phyloP scores from a whole-genome alignment of 805 yeast genomes.

The Lachancea cidri region DNA sequence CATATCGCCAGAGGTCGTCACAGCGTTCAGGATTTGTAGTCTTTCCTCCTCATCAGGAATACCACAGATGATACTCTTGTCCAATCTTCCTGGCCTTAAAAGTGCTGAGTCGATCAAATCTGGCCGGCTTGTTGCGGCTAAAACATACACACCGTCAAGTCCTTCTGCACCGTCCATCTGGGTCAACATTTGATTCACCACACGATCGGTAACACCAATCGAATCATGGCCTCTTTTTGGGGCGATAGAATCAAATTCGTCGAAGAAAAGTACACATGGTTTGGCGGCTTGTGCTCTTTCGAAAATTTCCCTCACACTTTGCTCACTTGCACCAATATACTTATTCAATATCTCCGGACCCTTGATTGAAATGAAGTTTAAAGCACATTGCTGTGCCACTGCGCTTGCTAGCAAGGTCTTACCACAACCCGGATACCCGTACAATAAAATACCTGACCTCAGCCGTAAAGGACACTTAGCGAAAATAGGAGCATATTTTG shows the following conservation, averaged over 20 bases:
- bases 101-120: constrained; percentile 93
- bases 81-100: constrained; percentile 92
- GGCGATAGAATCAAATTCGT: constrained; percentile 94
- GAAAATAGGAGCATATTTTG: constrained; percentile 93
- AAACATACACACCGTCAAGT: constrained; percentile 89
- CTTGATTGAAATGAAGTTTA: constrained; percentile 87
- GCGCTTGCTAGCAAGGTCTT: constrained; percentile 91
- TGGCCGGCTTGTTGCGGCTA: constrained; percentile 95
- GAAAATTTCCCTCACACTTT: constrained; percentile 85
- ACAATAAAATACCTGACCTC: constrained; percentile 82
- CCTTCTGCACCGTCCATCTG: constrained; percentile 99
- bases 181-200: constrained; percentile 92
- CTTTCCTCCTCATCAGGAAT: constrained; percentile 73
- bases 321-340: constrained; percentile 96
- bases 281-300: constrained; percentile 93
- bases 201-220: constrained; percentile 96
- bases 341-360: constrained; percentile 95
- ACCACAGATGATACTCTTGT: constrained; percentile 85
- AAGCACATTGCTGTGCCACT: constrained; percentile 87
- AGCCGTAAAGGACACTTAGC: constrained; percentile 79
- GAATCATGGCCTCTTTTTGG: constrained; percentile 98
- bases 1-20: constrained; percentile 36
- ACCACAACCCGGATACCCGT: constrained; percentile 98
- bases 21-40: constrained; percentile 52
- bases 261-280: constrained; percentile 89